A percentile compares a stretch with the other conserved stretches of the same genome.
These are phyloP conservation scores for Pterocarpus santalinus DNA, from an alignment of 306 rosid species.

Conservation along the genomic window DNA sequence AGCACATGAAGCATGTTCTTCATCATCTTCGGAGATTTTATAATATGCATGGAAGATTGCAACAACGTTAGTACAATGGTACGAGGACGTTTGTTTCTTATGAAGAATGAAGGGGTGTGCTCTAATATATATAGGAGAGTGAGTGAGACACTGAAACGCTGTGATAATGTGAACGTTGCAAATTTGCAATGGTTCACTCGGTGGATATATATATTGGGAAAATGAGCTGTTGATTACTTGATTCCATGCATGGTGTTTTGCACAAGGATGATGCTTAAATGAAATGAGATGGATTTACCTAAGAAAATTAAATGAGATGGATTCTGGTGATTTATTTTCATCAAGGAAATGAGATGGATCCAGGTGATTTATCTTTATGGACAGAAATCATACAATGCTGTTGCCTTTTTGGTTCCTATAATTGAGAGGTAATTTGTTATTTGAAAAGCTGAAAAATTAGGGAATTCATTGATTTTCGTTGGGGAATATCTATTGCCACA, in stretches of 20 bases:
- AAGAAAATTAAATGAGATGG: neutral
- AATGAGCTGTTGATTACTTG: neutral
- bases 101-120: neutral
- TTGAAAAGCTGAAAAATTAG: neutral
- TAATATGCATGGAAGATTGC: neutral
- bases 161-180: neutral
- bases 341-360: neutral
- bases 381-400: neutral
- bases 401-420: neutral
- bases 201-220: neutral
- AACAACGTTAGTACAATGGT: neutral
- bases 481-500: neutral
- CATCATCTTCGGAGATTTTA: neutral
- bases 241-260: neutral
- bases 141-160: neutral
- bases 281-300: too few species aligned
- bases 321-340: neutral
- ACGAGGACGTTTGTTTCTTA: neutral
- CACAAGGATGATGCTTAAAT: too few species aligned
- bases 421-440: neutral
- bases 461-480: neutral
- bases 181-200: neutral
- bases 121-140: neutral
- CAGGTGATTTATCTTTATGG: neutral
- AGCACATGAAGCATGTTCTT: neutral